Evolutionary conservation across 768 basidiomycete species (phyloP), one percentile per base, ranked within the genome.

Genomic region (Erythrobasidium yunnanense): DNA sequence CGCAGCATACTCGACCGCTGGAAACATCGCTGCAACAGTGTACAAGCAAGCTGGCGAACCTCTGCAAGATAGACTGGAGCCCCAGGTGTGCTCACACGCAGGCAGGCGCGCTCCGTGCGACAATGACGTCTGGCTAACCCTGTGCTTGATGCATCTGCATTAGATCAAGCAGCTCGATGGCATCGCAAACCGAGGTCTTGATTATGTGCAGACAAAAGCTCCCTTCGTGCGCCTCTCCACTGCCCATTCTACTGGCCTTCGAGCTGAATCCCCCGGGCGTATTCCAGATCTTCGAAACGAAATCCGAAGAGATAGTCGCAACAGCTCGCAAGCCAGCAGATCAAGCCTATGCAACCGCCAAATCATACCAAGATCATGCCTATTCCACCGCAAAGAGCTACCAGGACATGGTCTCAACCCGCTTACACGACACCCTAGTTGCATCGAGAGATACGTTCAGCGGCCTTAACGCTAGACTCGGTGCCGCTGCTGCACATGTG

Each of bases 131-230:
- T 22, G 54, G 23, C 34, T 18, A 32, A 27, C 7, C 7, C 13
- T 55, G 17, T 8, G 11, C 7, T 11, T 30, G 8, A 11, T 29
- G 13, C 54, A 17, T n/a, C 18, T 62, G 38, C 11, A n/a, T 17
- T 32, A 63, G 60, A 63, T 63, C 42, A 38, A 63, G 47, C 60
- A 63, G 60, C 60, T 63, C 49, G 60, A 63, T 22, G 60, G 60
- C 4, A 46, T 63, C 46, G 60, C 60, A 29, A 63, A 63, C 60
- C 32, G 42, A 51, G 49, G 46, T 4, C 60, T 63, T 13, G 60
- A 63, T 49, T 63, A 63, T 51, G 60, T 63, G 2, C 60, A 63
- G 27, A 32, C 6, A 25, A 63, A 63, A 29, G 60, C 60, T 5
- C 60, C 60, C 22, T 63, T 4, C 30, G 60, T 63, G 30, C 46